Percentiles rank a stretch among this genome's conserved stretches.
These are phyloP conservation scores for Chlorella sorokiniana DNA, from an alignment of 139 green algal species.

Conservation along the genomic window DNA sequence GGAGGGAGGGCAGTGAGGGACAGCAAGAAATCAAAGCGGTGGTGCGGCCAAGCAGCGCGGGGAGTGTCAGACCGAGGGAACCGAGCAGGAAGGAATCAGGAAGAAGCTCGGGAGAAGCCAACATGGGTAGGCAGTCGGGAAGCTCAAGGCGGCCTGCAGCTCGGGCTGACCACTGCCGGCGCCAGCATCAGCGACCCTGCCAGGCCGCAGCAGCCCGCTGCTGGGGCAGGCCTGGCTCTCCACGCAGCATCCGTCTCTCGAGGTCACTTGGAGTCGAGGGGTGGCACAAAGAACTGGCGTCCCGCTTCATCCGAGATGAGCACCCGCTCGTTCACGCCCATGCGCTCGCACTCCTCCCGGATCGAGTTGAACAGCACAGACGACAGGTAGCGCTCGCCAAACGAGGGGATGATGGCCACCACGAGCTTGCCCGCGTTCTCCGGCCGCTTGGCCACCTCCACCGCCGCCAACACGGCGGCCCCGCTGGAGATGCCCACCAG, in stretches of 20 bases:
- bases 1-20: too few relatives aligned
- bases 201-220: too few relatives aligned
- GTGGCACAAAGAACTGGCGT: slow-evolving; percentile 68
- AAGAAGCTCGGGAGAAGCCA: too few relatives aligned
- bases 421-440: slow-evolving; percentile 71
- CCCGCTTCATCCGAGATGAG: slow-evolving; percentile 67
- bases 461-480: slow-evolving; percentile 49
- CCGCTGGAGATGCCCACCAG: slow-evolving; percentile 72
- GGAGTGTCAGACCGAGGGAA: too few relatives aligned
- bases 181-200: too few relatives aligned
- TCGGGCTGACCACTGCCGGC: too few relatives aligned
- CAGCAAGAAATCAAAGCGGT: too few relatives aligned
- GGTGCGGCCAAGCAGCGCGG: too few relatives aligned
- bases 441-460: slow-evolving; percentile 46
- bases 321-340: slow-evolving; percentile 78
- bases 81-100: too few relatives aligned
- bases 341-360: slow-evolving; percentile 45
- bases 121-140: too few relatives aligned
- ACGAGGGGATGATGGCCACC: slow-evolving; percentile 67
- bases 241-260: not conserved
- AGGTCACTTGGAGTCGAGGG: slow-evolving; percentile 6
- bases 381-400: slow-evolving; percentile 49
- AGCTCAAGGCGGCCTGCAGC: too few relatives aligned
- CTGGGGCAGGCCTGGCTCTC: not conserved
- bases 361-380: slow-evolving; percentile 41